Evolutionary conservation across 345 rosid genomes (phyloP), one percentile per base, ranked within the genome.

Genomic region (Citrus inodora): DNA sequence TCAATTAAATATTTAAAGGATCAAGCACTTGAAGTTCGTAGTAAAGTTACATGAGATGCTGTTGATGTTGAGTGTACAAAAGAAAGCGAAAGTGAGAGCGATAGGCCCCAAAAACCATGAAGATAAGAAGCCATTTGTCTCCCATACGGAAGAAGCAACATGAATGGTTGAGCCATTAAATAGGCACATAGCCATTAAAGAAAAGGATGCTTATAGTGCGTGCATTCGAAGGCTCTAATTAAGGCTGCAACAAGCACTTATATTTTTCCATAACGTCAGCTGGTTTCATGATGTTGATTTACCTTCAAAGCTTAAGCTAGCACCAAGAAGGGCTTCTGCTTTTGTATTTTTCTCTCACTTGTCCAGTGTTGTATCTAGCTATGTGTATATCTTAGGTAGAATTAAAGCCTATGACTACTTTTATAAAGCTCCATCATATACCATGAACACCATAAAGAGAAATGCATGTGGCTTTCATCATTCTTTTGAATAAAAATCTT

Each of bases 391-490:
- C 13, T 16, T 68, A 78, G 69, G 79, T 77, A 73, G 76, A 83
- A 79, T 79, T 83, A 78, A 69, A 71, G 79, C 55, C 53, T 37
- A 79, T 75, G 76, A 25, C 79, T 70, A 66, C 60, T 67, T 75
- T 58, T 62, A 74, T 78, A 70, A 78, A 76, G 70, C 78, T 75
- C 76, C 86, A 87, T 82, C 82, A 86, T 84, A 73, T 27, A 75
- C 72, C 63, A 67, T 81, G 76, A 74, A 81, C 80, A 72, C 83
- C 61, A 58, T 76, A 71, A 81, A 75, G 82, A 62, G 80, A 79
- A 76, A 78, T 68, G 74, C 83, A 77, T 85, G 83, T 77, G 87
- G 40, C 71, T 30, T 51, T 68, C 80, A 82, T 82, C 86, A 87
- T 84, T 75, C 67, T 78, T 73, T 79, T n/a, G 63, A 79, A 42